Conservation (phyloP, 768 basidiomycete genomes). For the Candolleomyces eurysporus region DNA sequence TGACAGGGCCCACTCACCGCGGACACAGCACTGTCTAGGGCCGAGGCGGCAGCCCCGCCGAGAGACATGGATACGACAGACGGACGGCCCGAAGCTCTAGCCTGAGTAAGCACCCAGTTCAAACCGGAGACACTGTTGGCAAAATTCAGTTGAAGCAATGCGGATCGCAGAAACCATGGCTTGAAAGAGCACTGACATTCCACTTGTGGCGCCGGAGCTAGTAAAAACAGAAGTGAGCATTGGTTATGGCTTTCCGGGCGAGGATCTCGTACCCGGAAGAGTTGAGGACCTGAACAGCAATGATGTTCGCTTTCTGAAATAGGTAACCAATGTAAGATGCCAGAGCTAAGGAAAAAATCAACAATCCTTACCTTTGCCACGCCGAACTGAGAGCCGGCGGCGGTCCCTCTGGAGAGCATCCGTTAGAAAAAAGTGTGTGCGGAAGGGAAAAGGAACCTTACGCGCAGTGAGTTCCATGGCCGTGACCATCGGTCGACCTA, state of each 20-base stretch:
- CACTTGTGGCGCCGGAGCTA: slow-evolving; percentile 15
- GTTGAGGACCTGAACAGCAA: slow-evolving; percentile 41
- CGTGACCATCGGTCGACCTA: slow-evolving; percentile 30
- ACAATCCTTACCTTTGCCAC: slow-evolving; percentile 18
- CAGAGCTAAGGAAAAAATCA: neutral
- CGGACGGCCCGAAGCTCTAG: slow-evolving; percentile 19
- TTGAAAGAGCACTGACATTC: slow-evolving; percentile 12
- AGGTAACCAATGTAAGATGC: neutral
- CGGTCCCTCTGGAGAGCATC: slow-evolving; percentile 18
- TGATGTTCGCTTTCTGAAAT: slow-evolving; percentile 23
- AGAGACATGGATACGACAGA: slow-evolving; percentile 32
- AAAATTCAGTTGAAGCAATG: neutral
- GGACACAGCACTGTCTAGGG: slow-evolving; percentile 30
- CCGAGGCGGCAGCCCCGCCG: slow-evolving; percentile 22
- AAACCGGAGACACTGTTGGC: slow-evolving; percentile 23
- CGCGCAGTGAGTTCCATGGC: slow-evolving; percentile 39
- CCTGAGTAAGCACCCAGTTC: slow-evolving; percentile 24
- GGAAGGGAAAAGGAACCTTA: slow-evolving; percentile 6
- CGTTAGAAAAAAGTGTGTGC: neutral
- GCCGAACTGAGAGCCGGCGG: slow-evolving; percentile 21
- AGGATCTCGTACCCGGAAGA: slow-evolving; percentile 23
- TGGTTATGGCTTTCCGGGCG: neutral
- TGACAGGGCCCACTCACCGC: slow-evolving; percentile 10
- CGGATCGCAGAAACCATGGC: neutral
- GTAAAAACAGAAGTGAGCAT: neutral